Evolutionary conservation across 2,329 filamentous ascomycete species (phyloP).

Genomic region (Calonectria honghensis): DNA sequence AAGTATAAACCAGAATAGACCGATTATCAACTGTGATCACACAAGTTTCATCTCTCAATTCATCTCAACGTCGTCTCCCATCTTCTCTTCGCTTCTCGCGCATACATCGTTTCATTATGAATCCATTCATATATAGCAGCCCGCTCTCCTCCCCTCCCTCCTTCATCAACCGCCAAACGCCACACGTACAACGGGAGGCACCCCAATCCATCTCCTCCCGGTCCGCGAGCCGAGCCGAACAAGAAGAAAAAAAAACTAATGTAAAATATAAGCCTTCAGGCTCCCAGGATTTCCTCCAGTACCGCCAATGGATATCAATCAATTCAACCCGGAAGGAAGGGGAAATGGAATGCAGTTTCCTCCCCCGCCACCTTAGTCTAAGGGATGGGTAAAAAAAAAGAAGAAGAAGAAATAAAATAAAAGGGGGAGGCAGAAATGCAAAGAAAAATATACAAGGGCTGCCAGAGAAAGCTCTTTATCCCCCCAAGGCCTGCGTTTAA

Average conservation of each 20-base stretch:
- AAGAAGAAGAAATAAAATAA: constrained; percentile 17
- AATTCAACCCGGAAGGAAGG: not conserved
- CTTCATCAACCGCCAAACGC: constrained; percentile 36
- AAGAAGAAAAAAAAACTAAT: not conserved
- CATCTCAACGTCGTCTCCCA: constrained; percentile 9
- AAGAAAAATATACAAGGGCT: constrained; percentile 26
- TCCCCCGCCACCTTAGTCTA: constrained; percentile 23
- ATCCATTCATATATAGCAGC: constrained; percentile 28
- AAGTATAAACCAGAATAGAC: not conserved
- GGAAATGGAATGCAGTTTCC: not conserved
- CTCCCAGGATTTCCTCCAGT: constrained; percentile 5
- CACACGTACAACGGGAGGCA: constrained; percentile 31
- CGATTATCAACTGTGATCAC: not conserved
- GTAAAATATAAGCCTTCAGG: not conserved
- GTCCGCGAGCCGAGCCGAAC: constrained; percentile 16
- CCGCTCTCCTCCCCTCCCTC: not conserved
- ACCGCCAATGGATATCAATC: constrained; percentile 36
- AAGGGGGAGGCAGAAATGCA: not conserved
- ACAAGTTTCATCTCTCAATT: constrained; percentile 30
- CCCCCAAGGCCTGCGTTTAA: not conserved
- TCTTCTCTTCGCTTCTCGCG: constrained; percentile 16
- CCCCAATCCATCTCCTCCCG: not conserved
- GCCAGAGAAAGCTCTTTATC: not conserved
- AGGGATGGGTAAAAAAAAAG: constrained; percentile 23
- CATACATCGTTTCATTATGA: constrained; percentile 38